Evolutionary conservation across 2,329 filamentous ascomycete genomes (phyloP).

Genomic region (Blastomyces emzantsi): DNA sequence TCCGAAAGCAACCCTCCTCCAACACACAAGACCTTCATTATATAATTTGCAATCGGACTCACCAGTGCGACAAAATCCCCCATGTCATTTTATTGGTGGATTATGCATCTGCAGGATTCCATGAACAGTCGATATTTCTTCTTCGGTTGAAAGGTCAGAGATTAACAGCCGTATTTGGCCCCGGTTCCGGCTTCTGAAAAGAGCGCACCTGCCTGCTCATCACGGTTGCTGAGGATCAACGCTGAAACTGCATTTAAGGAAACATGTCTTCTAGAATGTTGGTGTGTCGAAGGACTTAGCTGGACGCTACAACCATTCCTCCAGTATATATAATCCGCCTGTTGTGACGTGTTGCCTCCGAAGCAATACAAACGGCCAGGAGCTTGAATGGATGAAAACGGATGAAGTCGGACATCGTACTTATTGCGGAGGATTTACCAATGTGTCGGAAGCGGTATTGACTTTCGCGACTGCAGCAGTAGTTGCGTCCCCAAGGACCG

Average conservation of each 20-base stretch:
- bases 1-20: slow-evolving; percentile 1
- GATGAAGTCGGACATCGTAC: background rate
- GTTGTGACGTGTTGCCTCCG: background rate
- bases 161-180: background rate
- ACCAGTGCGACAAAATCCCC: slow-evolving; percentile 18
- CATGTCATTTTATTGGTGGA: background rate
- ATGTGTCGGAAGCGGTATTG: slow-evolving; percentile 28
- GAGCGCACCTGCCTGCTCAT: slow-evolving; percentile 13
- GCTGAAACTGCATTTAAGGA: slow-evolving; percentile 10
- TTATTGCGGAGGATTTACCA: slow-evolving; percentile 28
- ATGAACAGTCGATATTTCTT: background rate
- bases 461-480: slow-evolving; percentile 27
- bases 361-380: background rate
- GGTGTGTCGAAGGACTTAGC: slow-evolving; percentile 18
- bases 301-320: slow-evolving; percentile 14
- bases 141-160: slow-evolving; percentile 1
- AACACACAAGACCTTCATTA: slow-evolving; percentile 16
- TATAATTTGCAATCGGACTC: slow-evolving; percentile 22
- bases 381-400: background rate
- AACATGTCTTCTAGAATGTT: slow-evolving; percentile 11
- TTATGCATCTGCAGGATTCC: background rate
- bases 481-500: slow-evolving; percentile 28
- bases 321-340: slow-evolving; percentile 1
- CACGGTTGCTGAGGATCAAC: slow-evolving; percentile 17
- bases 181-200: slow-evolving; percentile 7